These are phyloP conservation scores for Henckelia pumila DNA, from an alignment of 257 asterid genomes.

Conservation along the genomic window DNA sequence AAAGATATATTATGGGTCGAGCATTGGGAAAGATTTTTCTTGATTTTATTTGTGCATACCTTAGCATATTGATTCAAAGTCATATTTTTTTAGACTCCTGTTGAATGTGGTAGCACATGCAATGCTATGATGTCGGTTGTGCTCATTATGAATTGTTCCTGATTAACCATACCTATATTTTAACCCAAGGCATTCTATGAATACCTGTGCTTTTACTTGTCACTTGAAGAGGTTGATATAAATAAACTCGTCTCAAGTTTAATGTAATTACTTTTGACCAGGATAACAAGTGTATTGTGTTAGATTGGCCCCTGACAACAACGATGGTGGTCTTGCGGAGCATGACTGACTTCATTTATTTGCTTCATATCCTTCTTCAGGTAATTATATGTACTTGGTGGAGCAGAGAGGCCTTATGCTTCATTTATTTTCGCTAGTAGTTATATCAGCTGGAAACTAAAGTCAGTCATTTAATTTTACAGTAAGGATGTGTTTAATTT, in stretches of 20 bases:
- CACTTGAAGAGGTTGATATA: background rate
- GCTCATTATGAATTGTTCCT: too few species aligned
- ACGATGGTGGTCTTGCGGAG: slow-evolving; percentile 63
- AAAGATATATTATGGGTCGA: background rate
- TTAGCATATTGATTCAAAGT: background rate
- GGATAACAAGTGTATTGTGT: slow-evolving; percentile 65
- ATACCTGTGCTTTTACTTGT: background rate
- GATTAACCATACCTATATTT: background rate
- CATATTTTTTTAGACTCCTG: background rate
- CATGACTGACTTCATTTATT: slow-evolving; percentile 67
- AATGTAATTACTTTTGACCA: slow-evolving; percentile 26
- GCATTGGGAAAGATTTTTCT: background rate
- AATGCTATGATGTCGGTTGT: background rate
- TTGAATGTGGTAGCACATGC: background rate
- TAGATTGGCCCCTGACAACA: slow-evolving; percentile 55
- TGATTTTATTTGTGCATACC: background rate
- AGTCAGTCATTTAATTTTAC: background rate
- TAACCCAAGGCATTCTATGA: background rate
- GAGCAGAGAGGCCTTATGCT: slow-evolving; percentile 13
- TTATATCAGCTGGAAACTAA: background rate
- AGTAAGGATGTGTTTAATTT: background rate
- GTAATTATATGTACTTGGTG: slow-evolving; percentile 32
- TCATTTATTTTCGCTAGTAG: background rate
- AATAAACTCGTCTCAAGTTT: slow-evolving; percentile 16
- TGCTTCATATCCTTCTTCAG: slow-evolving; percentile 85